Base-by-base conservation (phyloP, 345 rosid genomes). In the Heritiera fomes region DNA sequence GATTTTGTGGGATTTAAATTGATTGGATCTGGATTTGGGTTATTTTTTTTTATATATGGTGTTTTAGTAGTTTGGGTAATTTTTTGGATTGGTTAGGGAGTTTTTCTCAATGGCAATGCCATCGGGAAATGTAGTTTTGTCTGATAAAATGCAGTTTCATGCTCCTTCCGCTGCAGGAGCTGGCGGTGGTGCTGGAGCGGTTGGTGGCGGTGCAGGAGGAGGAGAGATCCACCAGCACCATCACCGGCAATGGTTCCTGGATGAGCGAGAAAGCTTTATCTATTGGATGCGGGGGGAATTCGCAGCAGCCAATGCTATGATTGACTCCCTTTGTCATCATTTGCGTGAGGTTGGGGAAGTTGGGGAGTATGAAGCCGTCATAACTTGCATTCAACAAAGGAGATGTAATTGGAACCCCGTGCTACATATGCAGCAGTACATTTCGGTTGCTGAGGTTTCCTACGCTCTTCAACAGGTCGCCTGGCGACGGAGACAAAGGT, bases 301-400 rank as follows among this genome's bases (percentile, higher is more conserved):
- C 8, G 98, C 98, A 0, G 98, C 99, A 1, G 94, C 99, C 71
- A 96, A 96, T 73, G 94, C 98, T 7, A 94, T 94, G 5, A 93
- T 96, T 53, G 95, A 94, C 79, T 83, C 88, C 8, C 89, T 96
- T 23, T 90, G 93, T 69, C 89, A 90, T 5, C 98, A 96, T 80
- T 76, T 96, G 67, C 76, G 85, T 9, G 78, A 88, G 1, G 82
- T 90, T 3, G 95, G 98, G 5, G 98, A 89, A 50, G 89, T 87
- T 0, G 91, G 94, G 4, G 98, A 96, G 71, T 93, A 96, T 71
- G 97, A 90, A 7, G 15, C 73, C 0, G 97, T 87, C 65, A 61
- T 90, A 30, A 86, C 84, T 63, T 74, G 79, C 78, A 88, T 96
- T 77, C 89, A 90, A 75, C 94, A 91, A 78, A 88, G 99, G 89